phyloP scores from a whole-genome alignment of 106 monocot genomes.

The Dactylorhiza incarnata region DNA sequence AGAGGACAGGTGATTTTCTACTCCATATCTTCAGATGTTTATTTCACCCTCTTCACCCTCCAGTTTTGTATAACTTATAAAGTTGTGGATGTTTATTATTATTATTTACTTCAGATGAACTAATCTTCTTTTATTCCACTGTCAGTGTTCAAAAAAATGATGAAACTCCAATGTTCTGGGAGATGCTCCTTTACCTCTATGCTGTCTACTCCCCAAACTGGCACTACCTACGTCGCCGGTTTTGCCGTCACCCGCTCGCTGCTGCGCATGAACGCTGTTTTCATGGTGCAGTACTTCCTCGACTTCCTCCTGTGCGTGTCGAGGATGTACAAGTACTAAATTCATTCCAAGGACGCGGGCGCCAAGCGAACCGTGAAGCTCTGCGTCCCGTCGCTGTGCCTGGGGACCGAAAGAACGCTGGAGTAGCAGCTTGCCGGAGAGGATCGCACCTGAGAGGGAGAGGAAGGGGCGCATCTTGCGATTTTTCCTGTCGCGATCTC shows the following conservation, averaged over 20 bases:
- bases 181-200: constrained; percentile 75
- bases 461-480: no score
- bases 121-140: neutral
- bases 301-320: constrained; percentile 73
- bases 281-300: constrained; percentile 59
- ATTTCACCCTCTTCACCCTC: no score
- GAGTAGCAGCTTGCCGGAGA: no score
- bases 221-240: constrained; percentile 65
- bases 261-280: constrained; percentile 33
- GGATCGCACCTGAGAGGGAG: no score
- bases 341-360: constrained; percentile 52
- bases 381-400: constrained; percentile 38
- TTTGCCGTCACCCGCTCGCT: constrained; percentile 51
- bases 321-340: constrained; percentile 93
- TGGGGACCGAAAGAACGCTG: constrained; percentile 2
- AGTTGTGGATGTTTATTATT: no score
- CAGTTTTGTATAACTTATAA: no score
- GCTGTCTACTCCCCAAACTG: constrained; percentile 83
- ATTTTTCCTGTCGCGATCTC: no score
- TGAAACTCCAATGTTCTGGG: constrained; percentile 94
- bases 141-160: constrained; percentile 71
- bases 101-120: neutral
- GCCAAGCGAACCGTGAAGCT: constrained; percentile 59
- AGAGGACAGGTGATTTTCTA: no score
- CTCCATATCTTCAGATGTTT: no score